These are phyloP conservation scores for Syzygium aromaticum DNA, from an alignment of 345 rosid genomes.

Conservation along the genomic window DNA sequence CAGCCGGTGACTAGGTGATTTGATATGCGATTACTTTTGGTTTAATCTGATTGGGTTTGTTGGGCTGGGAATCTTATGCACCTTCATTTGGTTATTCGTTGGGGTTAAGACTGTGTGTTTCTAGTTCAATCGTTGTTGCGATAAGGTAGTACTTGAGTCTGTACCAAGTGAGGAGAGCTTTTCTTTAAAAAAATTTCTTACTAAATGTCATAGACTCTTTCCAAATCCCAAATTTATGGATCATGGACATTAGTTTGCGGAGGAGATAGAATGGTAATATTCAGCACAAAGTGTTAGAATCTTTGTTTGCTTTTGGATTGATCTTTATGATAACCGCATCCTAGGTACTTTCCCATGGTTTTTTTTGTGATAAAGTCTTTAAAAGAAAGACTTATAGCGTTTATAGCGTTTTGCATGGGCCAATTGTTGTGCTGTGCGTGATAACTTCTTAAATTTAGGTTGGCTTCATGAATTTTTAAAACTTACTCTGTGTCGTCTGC, in stretches of 20 bases:
- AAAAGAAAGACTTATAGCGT: background rate
- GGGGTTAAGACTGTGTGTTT: background rate
- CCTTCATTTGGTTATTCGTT: background rate
- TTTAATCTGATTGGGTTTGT: background rate
- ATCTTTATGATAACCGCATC: background rate
- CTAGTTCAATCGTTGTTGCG: background rate
- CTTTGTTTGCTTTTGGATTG: background rate
- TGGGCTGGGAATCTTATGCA: background rate
- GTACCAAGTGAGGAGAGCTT: background rate
- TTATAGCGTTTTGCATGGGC: background rate
- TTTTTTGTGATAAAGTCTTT: background rate
- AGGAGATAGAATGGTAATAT: background rate
- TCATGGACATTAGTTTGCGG: background rate
- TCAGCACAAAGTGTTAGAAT: background rate
- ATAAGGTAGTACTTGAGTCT: background rate
- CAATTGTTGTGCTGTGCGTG: background rate
- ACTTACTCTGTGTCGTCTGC: constrained; percentile 7
- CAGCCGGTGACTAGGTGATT: background rate
- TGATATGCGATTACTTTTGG: background rate
- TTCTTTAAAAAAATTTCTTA: background rate
- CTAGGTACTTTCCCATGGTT: background rate
- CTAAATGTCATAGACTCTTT: background rate
- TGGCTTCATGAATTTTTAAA: background rate
- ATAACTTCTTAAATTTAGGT: background rate
- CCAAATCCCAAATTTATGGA: background rate